Base-by-base conservation (phyloP, 2,329 filamentous ascomycete species). In the Trichoderma arundinaceum region DNA sequence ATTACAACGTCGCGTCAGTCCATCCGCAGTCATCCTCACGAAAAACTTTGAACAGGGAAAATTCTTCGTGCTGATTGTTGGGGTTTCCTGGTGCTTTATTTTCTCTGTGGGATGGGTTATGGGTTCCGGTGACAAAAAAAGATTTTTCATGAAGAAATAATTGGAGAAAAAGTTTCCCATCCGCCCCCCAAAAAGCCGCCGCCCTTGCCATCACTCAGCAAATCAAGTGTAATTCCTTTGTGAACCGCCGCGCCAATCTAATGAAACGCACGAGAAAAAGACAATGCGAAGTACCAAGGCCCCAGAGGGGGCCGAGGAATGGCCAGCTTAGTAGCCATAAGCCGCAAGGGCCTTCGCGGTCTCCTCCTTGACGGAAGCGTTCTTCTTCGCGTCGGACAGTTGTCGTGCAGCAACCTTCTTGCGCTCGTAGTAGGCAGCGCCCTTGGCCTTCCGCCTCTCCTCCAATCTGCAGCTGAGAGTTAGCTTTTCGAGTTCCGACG, bases 381-480 rank as follows among this genome's bases (percentile, higher is more conserved):
- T 91, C 90, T 94, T 94, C 90, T 96, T 91, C 76, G 94, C 94
- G 80, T 97, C 92, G 75, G 89, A 86, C 76, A 97, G 85, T 86
- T 96, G 92, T 88, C 91, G 92, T 81, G 90, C 88, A 76, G 91
- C 91, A 75, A 92, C 88, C 92, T 96, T 97, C 95, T 98, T 99
- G 89, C 94, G 93, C 88, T 96, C 94, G 89, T 98, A 98, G 91
- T 97, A 99, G 81, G 95, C 95, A 76, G 91, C 89, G 79, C 93
- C 91, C 92, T 98, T 99, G 83, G 96, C 94, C 89, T 99, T 99
- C 88, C 95, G 92, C 84, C 94, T 90, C 89, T 99, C 95, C 89
- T 99, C 95, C 79, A 99, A 89, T 84, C 95, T 98, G 77, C 13
- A 41, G 6, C 19, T 19, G 53, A 68, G 68, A n/a, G 60, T 74